Evolutionary conservation across 352 stramenopile genomes (phyloP), one percentile per base, ranked within the genome.

Genomic region (Pythium periplocum): DNA sequence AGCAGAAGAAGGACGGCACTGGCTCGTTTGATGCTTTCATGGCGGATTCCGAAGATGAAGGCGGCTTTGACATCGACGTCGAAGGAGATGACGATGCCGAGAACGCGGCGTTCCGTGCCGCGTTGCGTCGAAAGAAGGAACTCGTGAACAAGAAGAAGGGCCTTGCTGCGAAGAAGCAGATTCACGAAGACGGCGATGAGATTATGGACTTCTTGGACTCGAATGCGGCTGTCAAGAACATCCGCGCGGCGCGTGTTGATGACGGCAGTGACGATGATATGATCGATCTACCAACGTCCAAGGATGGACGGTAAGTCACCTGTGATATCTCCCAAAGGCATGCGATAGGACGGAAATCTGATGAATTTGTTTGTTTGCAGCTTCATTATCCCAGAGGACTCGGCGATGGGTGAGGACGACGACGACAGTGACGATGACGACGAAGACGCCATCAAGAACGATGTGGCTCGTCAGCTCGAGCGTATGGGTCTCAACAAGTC

Each of bases 171-270:
- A 62, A 62, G 43, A 53, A 50, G 2, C 55, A 83, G 36, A 86
- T 87, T 49, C 77, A 78, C 59, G 82, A 91, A 39, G 79, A 85
- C 41, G 71, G 85, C 32, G 88, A 95, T 61, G 87, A 96, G 48
- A 94, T 98, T 53, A 68, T 97, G 35, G 93, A 98, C 57, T 97
- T 98, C 56, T 66, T 97, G 48, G 90, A 97, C 68, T 68, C 87
- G 48, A 90, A 84, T 37, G 91, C 87, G 10, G 90, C 88, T 7
- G 77, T 95, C 36, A 96, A 95, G 63, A 96, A 91, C 69, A 83
- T 97, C 52, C 78, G 84, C 36, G 60, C 73, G 52, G 71, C 69
- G 8, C 51, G 73, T 10, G 59, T 70, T 43, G 70, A 83, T 44
- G 77, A 83, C 48, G 64, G 78, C 3, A 53, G 55, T 42, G 79